Evolutionary conservation across 129 eudicot genomes (phyloP).

Genomic region (Helianthus tuberosus): DNA sequence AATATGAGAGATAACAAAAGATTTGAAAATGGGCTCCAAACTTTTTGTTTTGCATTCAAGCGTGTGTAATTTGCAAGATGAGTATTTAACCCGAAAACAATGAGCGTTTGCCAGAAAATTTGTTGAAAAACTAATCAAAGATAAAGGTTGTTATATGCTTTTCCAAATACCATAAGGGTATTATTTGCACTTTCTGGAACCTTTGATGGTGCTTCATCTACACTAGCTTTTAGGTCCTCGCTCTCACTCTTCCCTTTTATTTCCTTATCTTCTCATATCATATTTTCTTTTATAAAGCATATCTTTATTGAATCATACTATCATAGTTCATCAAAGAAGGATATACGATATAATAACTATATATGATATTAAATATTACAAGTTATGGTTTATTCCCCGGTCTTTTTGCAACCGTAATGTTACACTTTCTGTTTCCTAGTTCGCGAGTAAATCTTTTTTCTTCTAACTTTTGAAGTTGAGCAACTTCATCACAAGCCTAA

Average conservation of each 20-base stretch:
- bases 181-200: background rate
- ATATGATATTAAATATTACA: background rate
- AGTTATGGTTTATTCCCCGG: background rate
- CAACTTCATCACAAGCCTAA: background rate
- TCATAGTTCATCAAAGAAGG: background rate
- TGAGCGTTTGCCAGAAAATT: no score
- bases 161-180: background rate
- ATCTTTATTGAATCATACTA: background rate
- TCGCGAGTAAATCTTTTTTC: background rate
- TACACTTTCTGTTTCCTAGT: background rate
- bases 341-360: background rate
- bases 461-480: background rate
- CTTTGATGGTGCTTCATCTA: background rate
- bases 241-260: background rate
- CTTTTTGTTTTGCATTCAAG: no score
- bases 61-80: no score
- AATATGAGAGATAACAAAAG: no score
- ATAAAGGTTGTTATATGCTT: background rate
- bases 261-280: background rate
- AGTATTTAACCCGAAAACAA: no score
- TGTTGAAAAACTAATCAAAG: background rate
- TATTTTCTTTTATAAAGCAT: background rate
- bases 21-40: no score
- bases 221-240: conserved; percentile 5
- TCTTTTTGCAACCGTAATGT: background rate